phyloP scores from a whole-genome alignment of 106 monocot species.

The Alisma plantagoaquatica region DNA sequence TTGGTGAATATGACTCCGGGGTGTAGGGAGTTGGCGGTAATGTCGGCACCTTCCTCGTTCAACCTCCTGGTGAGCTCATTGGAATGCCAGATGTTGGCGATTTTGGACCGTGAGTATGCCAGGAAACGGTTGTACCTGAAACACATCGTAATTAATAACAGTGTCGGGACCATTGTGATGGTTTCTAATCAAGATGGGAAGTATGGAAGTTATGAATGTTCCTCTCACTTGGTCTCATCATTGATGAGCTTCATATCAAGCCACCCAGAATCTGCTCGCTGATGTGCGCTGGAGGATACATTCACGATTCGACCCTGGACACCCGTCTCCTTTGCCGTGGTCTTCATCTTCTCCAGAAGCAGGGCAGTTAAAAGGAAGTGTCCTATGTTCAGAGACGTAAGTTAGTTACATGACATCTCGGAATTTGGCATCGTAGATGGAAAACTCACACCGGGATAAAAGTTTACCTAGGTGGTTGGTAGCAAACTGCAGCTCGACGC shows the following conservation, averaged over 20 bases:
- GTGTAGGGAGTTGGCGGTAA: conserved; percentile 76
- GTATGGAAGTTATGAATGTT: no score
- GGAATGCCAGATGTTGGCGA: conserved; percentile 79
- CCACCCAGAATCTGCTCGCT: conserved; percentile 30
- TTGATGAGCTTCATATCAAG: conserved; percentile 51
- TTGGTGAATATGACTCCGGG: conserved; percentile 65
- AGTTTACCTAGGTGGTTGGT: conserved; percentile 73
- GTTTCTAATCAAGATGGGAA: no score
- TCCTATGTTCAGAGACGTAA: no score
- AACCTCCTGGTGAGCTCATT: conserved; percentile 58
- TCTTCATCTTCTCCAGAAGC: conserved; percentile 72
- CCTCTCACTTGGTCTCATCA: conserved; percentile 39
- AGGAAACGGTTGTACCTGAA: conserved; percentile 42
- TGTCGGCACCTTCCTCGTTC: conserved; percentile 64
- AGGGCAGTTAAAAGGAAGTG: conserved; percentile 70
- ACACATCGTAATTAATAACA: neutral
- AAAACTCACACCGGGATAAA: neutral
- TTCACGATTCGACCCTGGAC: conserved; percentile 76
- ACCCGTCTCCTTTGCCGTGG: conserved; percentile 75
- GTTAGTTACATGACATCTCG: no score
- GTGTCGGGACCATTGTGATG: no score
- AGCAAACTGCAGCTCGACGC: conserved; percentile 85
- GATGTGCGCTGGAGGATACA: conserved; percentile 58
- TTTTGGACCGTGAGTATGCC: conserved; percentile 53
- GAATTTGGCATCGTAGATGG: no score